A percentile compares a stretch with the other conserved stretches of the same genome.
phyloP scores from a whole-genome alignment of 2,329 filamentous ascomycete species.

The Ceratocystis ficicola region DNA sequence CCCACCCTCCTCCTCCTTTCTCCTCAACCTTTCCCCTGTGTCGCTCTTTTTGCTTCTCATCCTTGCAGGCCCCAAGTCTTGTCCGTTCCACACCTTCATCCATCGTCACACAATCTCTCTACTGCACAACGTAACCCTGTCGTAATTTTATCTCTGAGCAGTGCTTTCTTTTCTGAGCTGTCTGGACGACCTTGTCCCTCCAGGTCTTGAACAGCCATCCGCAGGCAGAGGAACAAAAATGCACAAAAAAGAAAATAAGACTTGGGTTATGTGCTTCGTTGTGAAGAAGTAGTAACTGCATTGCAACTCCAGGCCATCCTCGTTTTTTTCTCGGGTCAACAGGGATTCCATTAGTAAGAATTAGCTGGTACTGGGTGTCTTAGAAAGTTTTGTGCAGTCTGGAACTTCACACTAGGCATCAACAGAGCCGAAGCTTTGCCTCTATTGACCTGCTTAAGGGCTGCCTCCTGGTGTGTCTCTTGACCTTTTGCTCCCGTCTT shows the following conservation, averaged over 20 bases:
- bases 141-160: background rate
- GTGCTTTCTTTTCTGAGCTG: background rate
- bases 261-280: too few relatives aligned
- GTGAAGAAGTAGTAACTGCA: background rate
- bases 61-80: background rate
- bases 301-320: slow-evolving; percentile 3
- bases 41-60: background rate
- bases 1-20: background rate
- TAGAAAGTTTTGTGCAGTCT: background rate
- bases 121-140: background rate
- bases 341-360: background rate
- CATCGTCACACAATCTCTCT: slow-evolving; percentile 3
- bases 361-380: background rate
- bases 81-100: background rate
- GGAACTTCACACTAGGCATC: background rate
- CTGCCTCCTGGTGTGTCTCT: background rate
- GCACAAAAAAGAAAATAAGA: too few relatives aligned
- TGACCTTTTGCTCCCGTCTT: too few relatives aligned
- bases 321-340: background rate
- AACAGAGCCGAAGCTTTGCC: background rate
- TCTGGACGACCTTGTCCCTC: too few relatives aligned
- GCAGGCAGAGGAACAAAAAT: too few relatives aligned
- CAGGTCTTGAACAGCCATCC: too few relatives aligned
- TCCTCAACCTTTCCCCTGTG: background rate
- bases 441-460: background rate